Evolutionary conservation across 495 filamentous ascomycete species (phyloP), one percentile per base, ranked within the genome.

Genomic region (Chlorociboria aeruginascens): DNA sequence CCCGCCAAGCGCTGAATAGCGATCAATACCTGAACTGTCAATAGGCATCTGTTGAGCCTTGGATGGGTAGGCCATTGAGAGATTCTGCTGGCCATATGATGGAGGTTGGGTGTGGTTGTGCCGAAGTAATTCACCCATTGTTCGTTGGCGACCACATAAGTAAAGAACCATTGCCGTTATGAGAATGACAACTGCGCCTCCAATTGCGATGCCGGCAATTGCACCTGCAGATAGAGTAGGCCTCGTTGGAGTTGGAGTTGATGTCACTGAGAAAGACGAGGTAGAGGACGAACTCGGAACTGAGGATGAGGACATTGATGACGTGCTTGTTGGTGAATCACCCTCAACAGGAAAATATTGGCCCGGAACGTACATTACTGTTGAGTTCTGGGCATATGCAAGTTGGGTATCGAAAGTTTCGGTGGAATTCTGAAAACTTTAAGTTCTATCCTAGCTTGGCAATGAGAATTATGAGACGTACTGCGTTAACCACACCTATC

Each of bases 401-500:
- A 30, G 2, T 20, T 57, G 54, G 8, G 32, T 42, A 3, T 41
- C 51, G 11, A 54, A 39, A 12, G 48, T 60, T 13, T 56, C 14
- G 8, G 53, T 60, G 12, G 52, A 32, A 34, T 59, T 59, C 56
- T 58, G 11, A 12, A 17, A 34, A 0, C 30, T 38, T 16, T 46
- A 29, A 46, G 20, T 0, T 14, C 11, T 34, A 34, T 34, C 12
- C 32, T 8, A 34, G 32, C 12, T 34, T 35, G 10, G 2, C 32
- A 12, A 39, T 25, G 14, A 42, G 36, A 51, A 37, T 10, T 17
- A 16, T 13, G 32, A 30, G 28, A 32, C 47, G 14, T 43, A 56
- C 53, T 3, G 69, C 64, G 51, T 75, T 75, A 50, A 75, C 65
- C 8, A 70, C 72, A 6, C 71, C 72, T 12, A 74, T 61, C 68